Conservation (phyloP, 164 flowering plant species). For the Vitis rupestris region DNA sequence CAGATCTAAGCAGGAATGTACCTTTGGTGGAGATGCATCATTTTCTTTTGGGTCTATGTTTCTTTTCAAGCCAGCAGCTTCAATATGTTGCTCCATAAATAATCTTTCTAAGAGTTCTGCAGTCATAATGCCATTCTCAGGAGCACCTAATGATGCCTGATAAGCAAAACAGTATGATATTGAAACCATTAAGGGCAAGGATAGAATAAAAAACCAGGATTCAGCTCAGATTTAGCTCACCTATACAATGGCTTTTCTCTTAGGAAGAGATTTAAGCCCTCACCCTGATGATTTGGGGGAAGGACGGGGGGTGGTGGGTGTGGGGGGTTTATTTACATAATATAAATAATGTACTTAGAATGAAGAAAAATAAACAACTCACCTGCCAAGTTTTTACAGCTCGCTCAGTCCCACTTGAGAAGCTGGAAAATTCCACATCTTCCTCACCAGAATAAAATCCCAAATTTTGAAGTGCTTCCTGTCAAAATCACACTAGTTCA, state of each 20-base stretch:
- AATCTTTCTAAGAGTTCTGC: slow-evolving; percentile 65
- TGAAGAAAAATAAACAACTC: slow-evolving; percentile 22
- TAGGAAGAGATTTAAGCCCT: too few relatives aligned
- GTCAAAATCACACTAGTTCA: slow-evolving; percentile 14
- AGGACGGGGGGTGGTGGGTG: too few relatives aligned
- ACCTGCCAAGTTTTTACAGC: slow-evolving; percentile 98
- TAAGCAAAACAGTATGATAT: slow-evolving; percentile 13
- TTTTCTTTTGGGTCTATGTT: slow-evolving; percentile 4
- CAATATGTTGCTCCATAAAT: slow-evolving; percentile 22
- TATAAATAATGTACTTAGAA: neutral
- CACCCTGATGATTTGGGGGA: too few relatives aligned
- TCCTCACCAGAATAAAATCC: slow-evolving; percentile 97
- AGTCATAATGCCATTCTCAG: slow-evolving; percentile 90
- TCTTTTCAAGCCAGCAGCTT: slow-evolving; percentile 11
- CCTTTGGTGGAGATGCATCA: slow-evolving; percentile 15
- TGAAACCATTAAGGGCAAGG: neutral
- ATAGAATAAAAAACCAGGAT: neutral
- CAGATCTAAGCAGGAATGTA: slow-evolving; percentile 1
- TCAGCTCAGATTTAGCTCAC: too few relatives aligned
- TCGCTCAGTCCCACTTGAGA: slow-evolving; percentile 81
- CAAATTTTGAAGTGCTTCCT: slow-evolving; percentile 78
- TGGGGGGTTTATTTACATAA: too few relatives aligned
- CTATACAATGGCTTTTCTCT: too few relatives aligned
- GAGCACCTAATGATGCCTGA: slow-evolving; percentile 57
- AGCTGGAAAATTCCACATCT: slow-evolving; percentile 80